Evolutionary conservation across 805 yeast species (phyloP), one percentile per base, ranked within the genome.

Genomic region (Nadsonia fulvescens): DNA sequence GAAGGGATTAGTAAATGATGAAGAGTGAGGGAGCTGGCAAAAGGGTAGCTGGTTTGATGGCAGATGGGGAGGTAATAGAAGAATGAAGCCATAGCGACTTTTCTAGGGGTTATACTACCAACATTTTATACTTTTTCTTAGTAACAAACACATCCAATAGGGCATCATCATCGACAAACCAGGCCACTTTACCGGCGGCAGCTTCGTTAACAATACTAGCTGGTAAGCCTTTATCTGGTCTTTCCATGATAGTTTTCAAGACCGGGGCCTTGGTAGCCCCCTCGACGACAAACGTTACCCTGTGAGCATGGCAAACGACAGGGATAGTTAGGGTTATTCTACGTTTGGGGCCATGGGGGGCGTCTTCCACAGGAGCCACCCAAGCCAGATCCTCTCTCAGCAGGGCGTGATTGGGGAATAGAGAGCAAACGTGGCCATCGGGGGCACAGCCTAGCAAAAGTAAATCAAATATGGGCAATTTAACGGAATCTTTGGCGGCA

Each of bases 141-240:
- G 76, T 70, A 26, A 72, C 62, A 42, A 67, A 66, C 25, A 77
- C 77, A 43, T 81, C 93, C 24, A 69, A 65, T 40, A 79, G 66
- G 3, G 94, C 94, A 38, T 73, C 93, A 41, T 81, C 78, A 48
- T 86, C 98, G 18, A 86, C 95, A 56, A 86, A 86, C 98, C 98
- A 86, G 5, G 83, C 68, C 4, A 86, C 93, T 51, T 76, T 74
- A 9, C 95, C 95, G 1, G 93, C 93, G n/a, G 94, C 93, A 15
- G 78, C 77, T 51, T 82, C 95, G 46, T 83, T 83, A 29, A 86
- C 93, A 32, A 86, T 74, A 33, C 89, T 71, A 34, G 89, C 76
- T 18, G 98, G 98, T 32, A 86, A 62, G 1, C 93, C 94, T 56
- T 82, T 82, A 46, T 89, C 96, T 3, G 95, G 95, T 45, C 94